Percentiles rank a stretch among this genome's conserved stretches.
Conservation (phyloP, 2,329 filamentous ascomycete species). For the Botrytis byssoidea region DNA sequence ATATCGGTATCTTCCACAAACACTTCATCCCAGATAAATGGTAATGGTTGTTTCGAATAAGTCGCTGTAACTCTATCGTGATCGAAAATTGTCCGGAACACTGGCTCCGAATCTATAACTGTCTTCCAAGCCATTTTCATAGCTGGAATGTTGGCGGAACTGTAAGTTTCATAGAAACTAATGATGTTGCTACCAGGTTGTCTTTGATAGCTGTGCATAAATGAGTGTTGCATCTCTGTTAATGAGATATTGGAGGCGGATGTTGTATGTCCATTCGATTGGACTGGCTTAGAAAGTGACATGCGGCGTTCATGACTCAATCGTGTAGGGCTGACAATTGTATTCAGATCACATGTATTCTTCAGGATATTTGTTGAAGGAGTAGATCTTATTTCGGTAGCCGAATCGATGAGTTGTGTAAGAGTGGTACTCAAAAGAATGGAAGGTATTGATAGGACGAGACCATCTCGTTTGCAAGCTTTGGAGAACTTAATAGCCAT, state of each 20-base stretch:
- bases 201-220: slow-evolving; percentile 31
- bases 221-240: slow-evolving; percentile 34
- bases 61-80: slow-evolving; percentile 10
- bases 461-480: slow-evolving; percentile 39
- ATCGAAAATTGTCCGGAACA: slow-evolving; percentile 29
- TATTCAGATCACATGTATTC: slow-evolving; percentile 3
- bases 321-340: slow-evolving; percentile 3
- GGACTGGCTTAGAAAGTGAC: not conserved
- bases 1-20: not conserved
- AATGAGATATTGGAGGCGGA: slow-evolving; percentile 1
- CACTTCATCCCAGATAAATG: not conserved
- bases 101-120: slow-evolving; percentile 34
- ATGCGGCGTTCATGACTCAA: slow-evolving; percentile 1
- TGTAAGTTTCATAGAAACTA: slow-evolving; percentile 29
- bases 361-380: slow-evolving; percentile 3
- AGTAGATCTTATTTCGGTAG: not conserved
- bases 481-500: slow-evolving; percentile 47
- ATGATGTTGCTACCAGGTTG: slow-evolving; percentile 32
- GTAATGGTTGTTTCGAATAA: slow-evolving; percentile 7
- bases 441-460: slow-evolving; percentile 27
- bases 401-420: slow-evolving; percentile 1
- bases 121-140: slow-evolving; percentile 36
- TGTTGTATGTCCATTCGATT: not conserved
- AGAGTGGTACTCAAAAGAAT: slow-evolving; percentile 14
- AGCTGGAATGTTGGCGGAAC: slow-evolving; percentile 22